A percentile compares a stretch with the other conserved stretches of the same genome.
Conservation (phyloP, 495 filamentous ascomycete species). For the Tuber calosporum region DNA sequence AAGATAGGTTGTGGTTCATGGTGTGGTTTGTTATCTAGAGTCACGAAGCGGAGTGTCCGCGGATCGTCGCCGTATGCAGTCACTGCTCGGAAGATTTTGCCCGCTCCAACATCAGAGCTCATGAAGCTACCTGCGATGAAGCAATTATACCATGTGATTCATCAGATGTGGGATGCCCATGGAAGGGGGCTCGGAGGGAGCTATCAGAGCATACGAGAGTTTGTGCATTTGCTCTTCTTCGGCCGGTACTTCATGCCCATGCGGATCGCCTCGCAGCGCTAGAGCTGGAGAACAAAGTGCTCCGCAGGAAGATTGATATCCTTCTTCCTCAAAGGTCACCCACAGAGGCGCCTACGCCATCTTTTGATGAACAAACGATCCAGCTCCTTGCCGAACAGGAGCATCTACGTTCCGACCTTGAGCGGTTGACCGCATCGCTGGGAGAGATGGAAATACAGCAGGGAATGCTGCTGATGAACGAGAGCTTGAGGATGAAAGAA, state of each 20-base stretch:
- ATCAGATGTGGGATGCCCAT: constrained; percentile 53
- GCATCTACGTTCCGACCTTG: constrained; percentile 59
- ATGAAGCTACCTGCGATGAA: constrained; percentile 51
- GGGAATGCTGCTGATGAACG: constrained; percentile 63
- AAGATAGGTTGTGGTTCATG: constrained; percentile 6
- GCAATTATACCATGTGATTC: constrained; percentile 52
- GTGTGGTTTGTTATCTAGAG: constrained; percentile 7
- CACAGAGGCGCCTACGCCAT: constrained; percentile 11
- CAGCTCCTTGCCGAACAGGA: constrained; percentile 64
- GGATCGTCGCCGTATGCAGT: constrained; percentile 48
- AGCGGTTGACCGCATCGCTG: constrained; percentile 48
- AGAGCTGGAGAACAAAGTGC: constrained; percentile 52
- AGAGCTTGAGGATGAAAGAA: constrained; percentile 59
- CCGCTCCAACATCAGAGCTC: constrained; percentile 48
- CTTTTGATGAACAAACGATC: constrained; percentile 48
- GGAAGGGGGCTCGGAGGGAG: constrained; percentile 48
- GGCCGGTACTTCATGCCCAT: constrained; percentile 55
- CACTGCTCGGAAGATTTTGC: constrained; percentile 51
- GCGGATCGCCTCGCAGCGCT: constrained; percentile 52
- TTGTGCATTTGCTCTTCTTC: constrained; percentile 55
- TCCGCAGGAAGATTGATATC: constrained; percentile 55
- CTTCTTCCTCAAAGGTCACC: constrained; percentile 41
- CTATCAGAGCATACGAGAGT: constrained; percentile 50
- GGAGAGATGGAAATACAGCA: constrained; percentile 57
- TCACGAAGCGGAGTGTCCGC: constrained; percentile 48